Conservation (phyloP, 2,329 filamentous ascomycete species). For the Ceratocystis smalleyi region DNA sequence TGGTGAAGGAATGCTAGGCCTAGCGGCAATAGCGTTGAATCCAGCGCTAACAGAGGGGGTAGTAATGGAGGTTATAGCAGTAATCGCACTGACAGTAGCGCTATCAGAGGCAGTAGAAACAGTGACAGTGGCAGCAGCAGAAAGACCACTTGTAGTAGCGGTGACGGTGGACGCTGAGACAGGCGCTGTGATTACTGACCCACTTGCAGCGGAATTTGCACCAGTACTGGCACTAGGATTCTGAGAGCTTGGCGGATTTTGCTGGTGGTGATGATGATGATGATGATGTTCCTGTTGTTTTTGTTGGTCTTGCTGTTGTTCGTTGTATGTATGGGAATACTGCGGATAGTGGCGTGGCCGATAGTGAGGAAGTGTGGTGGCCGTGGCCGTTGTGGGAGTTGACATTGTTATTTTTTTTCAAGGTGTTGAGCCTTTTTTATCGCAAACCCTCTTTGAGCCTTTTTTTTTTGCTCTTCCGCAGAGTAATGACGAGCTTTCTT, state of each 20-base stretch:
- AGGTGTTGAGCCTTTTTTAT: not conserved
- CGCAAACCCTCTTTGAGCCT: not conserved
- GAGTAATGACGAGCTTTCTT: not conserved
- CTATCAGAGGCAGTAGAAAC: slow-evolving; percentile 23
- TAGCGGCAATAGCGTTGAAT: not conserved
- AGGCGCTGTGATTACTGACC: not conserved
- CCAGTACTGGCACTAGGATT: not conserved
- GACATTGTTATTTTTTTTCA: slow-evolving; percentile 41
- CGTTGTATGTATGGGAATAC: slow-evolving; percentile 13
- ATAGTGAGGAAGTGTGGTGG: slow-evolving; percentile 37
- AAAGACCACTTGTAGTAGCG: not conserved
- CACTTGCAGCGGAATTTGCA: slow-evolving; percentile 2
- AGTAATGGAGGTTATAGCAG: slow-evolving; percentile 27
- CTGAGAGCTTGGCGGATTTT: slow-evolving; percentile 1
- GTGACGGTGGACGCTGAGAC: slow-evolving; percentile 1
- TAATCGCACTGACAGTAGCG: slow-evolving; percentile 46
- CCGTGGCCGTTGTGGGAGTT: slow-evolving; percentile 63
- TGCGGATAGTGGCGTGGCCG: slow-evolving; percentile 45
- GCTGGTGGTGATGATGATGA: not conserved
- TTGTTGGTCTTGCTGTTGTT: slow-evolving; percentile 2
- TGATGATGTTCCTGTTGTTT: not conserved
- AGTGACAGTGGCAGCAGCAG: slow-evolving; percentile 36
- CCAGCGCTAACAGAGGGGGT: slow-evolving; percentile 23
- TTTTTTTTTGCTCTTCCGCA: not conserved
- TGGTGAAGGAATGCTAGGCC: slow-evolving; percentile 33